Percentiles rank a stretch among this genome's conserved stretches.
Evolutionary conservation across 2,329 filamentous ascomycete genomes (phyloP).

Genomic region (Fusarium stilboides): DNA sequence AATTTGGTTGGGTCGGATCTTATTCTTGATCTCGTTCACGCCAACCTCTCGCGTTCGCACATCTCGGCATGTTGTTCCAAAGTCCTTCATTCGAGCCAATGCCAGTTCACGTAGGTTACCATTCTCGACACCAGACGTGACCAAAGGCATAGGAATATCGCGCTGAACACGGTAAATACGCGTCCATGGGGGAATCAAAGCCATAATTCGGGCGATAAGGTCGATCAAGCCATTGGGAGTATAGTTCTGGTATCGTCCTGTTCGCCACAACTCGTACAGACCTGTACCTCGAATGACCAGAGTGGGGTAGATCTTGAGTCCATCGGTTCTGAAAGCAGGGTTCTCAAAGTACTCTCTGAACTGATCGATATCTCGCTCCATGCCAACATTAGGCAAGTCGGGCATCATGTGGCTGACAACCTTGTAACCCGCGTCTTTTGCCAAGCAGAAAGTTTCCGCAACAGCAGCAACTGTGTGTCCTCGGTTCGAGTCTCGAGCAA

Average conservation of each 20-base stretch:
- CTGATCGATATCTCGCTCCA: slow-evolving; percentile 97
- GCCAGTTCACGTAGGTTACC: slow-evolving; percentile 95
- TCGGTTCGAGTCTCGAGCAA: slow-evolving; percentile 97
- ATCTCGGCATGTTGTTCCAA: slow-evolving; percentile 96
- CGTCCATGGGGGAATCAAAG: slow-evolving; percentile 96
- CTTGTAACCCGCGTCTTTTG: slow-evolving; percentile 98
- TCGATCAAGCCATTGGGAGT: slow-evolving; percentile 97
- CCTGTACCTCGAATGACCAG: slow-evolving; percentile 97
- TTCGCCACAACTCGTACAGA: slow-evolving; percentile 97
- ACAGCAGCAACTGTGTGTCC: slow-evolving; percentile 97
- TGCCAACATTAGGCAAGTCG: slow-evolving; percentile 96
- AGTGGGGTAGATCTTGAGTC: slow-evolving; percentile 97
- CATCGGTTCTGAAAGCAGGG: slow-evolving; percentile 94
- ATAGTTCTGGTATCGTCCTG: slow-evolving; percentile 97
- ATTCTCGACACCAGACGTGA: slow-evolving; percentile 98
- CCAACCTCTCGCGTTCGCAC: slow-evolving; percentile 97
- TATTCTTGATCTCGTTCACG: slow-evolving; percentile 99
- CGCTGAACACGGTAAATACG: slow-evolving; percentile 98
- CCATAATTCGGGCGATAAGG: slow-evolving; percentile 94
- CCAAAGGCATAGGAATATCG: slow-evolving; percentile 99
- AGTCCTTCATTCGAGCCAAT: slow-evolving; percentile 98
- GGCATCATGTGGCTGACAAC: slow-evolving; percentile 99
- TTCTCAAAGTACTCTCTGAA: slow-evolving; percentile 99
- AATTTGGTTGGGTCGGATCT: slow-evolving; percentile 95
- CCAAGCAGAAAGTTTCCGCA: slow-evolving; percentile 95